These are phyloP conservation scores for Torrubiellomyces zombiae DNA, from an alignment of 2,329 filamentous ascomycete species.

Conservation along the genomic window DNA sequence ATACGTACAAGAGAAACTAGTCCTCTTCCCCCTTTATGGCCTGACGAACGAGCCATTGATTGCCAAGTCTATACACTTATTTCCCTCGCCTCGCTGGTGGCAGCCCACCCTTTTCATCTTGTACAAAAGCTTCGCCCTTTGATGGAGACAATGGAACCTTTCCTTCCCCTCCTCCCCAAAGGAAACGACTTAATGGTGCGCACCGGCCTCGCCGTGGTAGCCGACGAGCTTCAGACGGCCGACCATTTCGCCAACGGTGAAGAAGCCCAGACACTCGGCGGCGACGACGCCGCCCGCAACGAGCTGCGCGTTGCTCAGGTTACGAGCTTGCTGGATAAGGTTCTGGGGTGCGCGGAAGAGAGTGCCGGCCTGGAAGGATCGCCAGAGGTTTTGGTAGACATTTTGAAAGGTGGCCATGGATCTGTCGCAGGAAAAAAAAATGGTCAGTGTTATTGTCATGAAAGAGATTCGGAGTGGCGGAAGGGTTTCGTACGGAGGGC, in stretches of 20 bases:
- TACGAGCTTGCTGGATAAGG: conserved; percentile 42
- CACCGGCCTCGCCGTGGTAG: conserved; percentile 57
- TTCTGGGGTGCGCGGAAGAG: conserved; percentile 39
- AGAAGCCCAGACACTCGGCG: conserved; percentile 88
- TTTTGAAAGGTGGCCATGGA: conserved; percentile 67
- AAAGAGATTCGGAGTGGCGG: conserved; percentile 4
- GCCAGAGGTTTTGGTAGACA: conserved; percentile 64
- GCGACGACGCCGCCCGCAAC: conserved; percentile 58
- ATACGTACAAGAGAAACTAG: no score
- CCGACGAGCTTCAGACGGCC: conserved; percentile 90
- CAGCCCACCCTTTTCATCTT: no score
- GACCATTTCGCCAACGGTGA: conserved; percentile 94
- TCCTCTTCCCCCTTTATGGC: no score
- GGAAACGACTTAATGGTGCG: conserved; percentile 43
- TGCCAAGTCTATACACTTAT: no score
- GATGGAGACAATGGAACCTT: no score
- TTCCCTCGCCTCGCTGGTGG: no score
- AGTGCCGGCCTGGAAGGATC: conserved; percentile 49
- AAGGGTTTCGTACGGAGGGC: conserved; percentile 61
- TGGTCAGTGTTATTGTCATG: no score
- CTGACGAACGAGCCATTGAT: no score
- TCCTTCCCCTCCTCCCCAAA: no score
- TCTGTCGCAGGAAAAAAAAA: conserved; percentile 33
- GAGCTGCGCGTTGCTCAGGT: conserved; percentile 54
- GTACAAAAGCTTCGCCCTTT: no score